Conservation (phyloP, 257 asterid species). For the Galeopsis tetrahit region DNA sequence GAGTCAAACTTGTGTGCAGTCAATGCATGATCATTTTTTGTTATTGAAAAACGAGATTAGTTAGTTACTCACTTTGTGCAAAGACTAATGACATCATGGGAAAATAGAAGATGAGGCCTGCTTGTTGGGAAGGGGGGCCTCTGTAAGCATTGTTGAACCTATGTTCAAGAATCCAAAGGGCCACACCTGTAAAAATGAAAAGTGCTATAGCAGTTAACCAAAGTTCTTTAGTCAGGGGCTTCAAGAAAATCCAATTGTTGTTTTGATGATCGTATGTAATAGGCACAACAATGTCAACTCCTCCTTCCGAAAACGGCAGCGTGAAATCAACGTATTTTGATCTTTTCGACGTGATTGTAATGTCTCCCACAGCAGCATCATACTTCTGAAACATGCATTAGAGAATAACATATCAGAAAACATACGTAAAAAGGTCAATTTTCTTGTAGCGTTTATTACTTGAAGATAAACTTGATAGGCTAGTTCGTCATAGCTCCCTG, state of each 20-base stretch:
- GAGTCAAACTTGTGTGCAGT: no score
- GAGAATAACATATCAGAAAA: not conserved
- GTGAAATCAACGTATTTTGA: constrained; percentile 51
- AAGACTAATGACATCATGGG: constrained; percentile 52
- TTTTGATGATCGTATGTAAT: constrained; percentile 27
- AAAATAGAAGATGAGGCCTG: constrained; percentile 47
- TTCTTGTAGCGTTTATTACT: constrained; percentile 24
- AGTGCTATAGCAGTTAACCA: constrained; percentile 45
- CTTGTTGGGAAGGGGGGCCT: constrained; percentile 50
- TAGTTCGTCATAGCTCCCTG: constrained; percentile 40
- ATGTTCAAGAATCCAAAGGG: constrained; percentile 56
- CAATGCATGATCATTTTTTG: no score
- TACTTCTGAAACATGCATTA: constrained; percentile 33
- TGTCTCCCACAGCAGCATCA: constrained; percentile 56
- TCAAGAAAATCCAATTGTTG: constrained; percentile 49
- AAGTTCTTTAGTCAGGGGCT: constrained; percentile 44
- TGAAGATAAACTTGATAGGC: constrained; percentile 30
- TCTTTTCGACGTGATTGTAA: constrained; percentile 47
- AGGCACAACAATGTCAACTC: constrained; percentile 47
- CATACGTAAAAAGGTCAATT: not conserved
- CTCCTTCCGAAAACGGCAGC: constrained; percentile 47
- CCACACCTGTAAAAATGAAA: constrained; percentile 42
- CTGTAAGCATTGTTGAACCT: constrained; percentile 45
- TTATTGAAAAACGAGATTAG: no score
- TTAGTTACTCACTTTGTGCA: constrained; percentile 42